Percentiles rank a stretch among this genome's conserved stretches.
phyloP scores from a whole-genome alignment of 2,329 filamentous ascomycete genomes.

The Ophiocordyceps camponoti-floridani region DNA sequence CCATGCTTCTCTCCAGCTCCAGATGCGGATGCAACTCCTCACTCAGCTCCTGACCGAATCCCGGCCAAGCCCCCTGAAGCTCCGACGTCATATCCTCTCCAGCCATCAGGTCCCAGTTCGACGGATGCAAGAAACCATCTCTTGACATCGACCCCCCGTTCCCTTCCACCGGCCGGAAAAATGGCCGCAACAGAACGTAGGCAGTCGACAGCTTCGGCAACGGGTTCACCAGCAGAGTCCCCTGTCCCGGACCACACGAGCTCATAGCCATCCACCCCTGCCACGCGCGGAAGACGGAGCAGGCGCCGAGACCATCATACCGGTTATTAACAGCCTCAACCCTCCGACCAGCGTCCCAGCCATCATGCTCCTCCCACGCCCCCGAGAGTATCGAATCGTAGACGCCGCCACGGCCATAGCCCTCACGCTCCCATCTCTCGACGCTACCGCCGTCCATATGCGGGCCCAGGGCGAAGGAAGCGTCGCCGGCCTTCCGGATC shows the following conservation, averaged over 20 bases:
- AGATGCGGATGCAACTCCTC: slow-evolving; percentile 56
- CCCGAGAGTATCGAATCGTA: slow-evolving; percentile 61
- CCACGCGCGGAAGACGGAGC: slow-evolving; percentile 72
- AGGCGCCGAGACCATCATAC: slow-evolving; percentile 67
- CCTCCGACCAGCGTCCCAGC: slow-evolving; percentile 60
- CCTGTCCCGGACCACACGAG: slow-evolving; percentile 51
- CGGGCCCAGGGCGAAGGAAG: slow-evolving; percentile 51
- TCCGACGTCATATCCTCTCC: slow-evolving; percentile 28
- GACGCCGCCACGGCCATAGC: slow-evolving; percentile 48
- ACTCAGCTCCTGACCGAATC: slow-evolving; percentile 53
- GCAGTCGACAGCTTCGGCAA: slow-evolving; percentile 57
- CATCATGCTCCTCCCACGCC: slow-evolving; percentile 63
- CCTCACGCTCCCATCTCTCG: slow-evolving; percentile 55
- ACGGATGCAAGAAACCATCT: slow-evolving; percentile 23
- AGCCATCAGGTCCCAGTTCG: slow-evolving; percentile 42
- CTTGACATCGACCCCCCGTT: slow-evolving; percentile 1
- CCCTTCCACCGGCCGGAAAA: slow-evolving; percentile 41
- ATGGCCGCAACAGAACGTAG: slow-evolving; percentile 68
- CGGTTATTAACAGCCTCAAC: slow-evolving; percentile 53
- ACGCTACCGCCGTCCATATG: slow-evolving; percentile 59
- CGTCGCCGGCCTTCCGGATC: slow-evolving; percentile 54
- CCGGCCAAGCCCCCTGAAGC: slow-evolving; percentile 55
- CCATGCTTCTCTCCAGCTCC: slow-evolving; percentile 47
- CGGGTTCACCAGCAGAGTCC: slow-evolving; percentile 69
- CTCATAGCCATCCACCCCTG: slow-evolving; percentile 83